phyloP scores from a whole-genome alignment of 2,329 filamentous ascomycete species.

The Clonostachys sp. region DNA sequence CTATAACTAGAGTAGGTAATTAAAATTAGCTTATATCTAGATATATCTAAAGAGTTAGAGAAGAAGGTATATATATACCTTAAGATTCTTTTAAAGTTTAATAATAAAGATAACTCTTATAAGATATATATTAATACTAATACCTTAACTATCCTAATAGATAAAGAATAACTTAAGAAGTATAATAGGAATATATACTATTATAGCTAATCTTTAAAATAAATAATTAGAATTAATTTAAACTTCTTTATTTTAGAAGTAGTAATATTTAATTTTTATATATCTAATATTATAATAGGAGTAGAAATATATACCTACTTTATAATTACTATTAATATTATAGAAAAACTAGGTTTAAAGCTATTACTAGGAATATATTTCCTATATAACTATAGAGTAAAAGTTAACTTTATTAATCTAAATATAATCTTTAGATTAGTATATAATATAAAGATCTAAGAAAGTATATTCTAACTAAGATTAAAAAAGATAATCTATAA shows the following conservation, averaged over 20 bases:
- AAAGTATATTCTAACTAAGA: too few species aligned
- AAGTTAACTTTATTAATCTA: not conserved
- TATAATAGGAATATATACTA: too few species aligned
- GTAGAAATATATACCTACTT: not conserved
- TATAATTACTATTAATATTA: not conserved
- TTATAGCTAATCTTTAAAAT: too few species aligned
- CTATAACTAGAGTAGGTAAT: too few species aligned
- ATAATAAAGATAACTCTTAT: not conserved
- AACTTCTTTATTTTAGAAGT: too few species aligned
- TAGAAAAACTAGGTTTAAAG: not conserved
- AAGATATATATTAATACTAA: not conserved
- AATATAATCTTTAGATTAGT: not conserved
- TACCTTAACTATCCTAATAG: not conserved
- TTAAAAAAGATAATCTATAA: too few species aligned
- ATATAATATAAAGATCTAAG: too few species aligned
- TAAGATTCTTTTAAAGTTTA: not conserved
- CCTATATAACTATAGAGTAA: not conserved
- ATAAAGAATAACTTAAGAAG: too few species aligned
- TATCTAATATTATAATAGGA: not conserved
- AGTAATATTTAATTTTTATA: not conserved
- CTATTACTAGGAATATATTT: too few species aligned
- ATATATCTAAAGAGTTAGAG: not conserved
- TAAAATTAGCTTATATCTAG: too few species aligned
- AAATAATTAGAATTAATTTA: too few species aligned
- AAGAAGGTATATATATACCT: not conserved